phyloP scores from a whole-genome alignment of 306 rosid genomes.

The Ammopiptanthus mongolicus region DNA sequence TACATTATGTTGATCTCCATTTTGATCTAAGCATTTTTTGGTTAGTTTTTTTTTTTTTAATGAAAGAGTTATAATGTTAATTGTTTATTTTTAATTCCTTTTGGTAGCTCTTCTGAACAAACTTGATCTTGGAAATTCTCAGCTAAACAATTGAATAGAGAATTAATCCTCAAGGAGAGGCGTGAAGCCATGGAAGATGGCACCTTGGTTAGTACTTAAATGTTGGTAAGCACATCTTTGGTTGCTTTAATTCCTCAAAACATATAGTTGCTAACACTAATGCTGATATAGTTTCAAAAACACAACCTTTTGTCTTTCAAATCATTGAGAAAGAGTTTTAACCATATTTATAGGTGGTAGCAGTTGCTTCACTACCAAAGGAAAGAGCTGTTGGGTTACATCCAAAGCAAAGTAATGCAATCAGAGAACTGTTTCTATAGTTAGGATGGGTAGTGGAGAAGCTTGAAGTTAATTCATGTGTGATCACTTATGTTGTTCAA shows the following conservation, averaged over 20 bases:
- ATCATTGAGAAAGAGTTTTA: neutral
- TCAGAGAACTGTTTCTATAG: constrained; percentile 73
- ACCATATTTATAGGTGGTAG: constrained; percentile 70
- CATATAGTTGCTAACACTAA: neutral
- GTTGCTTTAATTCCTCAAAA: neutral
- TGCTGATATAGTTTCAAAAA: too few relatives aligned
- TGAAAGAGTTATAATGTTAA: too few relatives aligned
- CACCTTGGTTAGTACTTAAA: constrained; percentile 50
- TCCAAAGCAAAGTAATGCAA: constrained; percentile 77
- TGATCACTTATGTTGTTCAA: constrained; percentile 85
- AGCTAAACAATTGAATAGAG: too few relatives aligned
- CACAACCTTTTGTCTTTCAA: neutral
- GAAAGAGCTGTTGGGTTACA: constrained; percentile 84
- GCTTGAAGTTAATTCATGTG: constrained; percentile 70
- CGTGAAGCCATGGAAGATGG: constrained; percentile 93
- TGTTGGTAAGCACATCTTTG: neutral
- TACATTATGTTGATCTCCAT: too few relatives aligned
- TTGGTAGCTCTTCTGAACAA: too few relatives aligned
- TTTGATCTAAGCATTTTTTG: too few relatives aligned
- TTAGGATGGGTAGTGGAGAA: constrained; percentile 93
- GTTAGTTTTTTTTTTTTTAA: too few relatives aligned
- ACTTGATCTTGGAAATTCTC: too few relatives aligned
- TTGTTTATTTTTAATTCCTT: too few relatives aligned
- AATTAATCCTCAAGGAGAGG: constrained; percentile 78
- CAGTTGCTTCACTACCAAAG: constrained; percentile 87